Percentiles rank a stretch among this genome's conserved stretches.
These are phyloP conservation scores for Ustilago curta DNA, from an alignment of 1,284 basidiomycete genomes.

Conservation along the genomic window DNA sequence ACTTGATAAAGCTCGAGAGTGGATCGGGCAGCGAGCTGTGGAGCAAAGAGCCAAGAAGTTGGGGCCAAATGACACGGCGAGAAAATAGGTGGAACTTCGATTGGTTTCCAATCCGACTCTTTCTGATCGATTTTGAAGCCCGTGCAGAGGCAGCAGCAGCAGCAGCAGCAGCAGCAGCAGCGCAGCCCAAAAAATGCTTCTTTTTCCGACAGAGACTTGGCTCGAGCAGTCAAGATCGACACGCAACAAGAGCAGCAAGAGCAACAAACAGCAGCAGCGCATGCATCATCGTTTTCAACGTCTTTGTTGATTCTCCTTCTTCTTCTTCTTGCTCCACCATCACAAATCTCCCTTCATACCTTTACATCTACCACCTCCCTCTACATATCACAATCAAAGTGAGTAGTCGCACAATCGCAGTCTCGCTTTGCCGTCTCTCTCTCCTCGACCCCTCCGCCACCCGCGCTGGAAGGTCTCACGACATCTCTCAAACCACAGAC, in stretches of 20 bases:
- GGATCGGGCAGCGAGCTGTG: background rate
- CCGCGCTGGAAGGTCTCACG: slow-evolving; percentile 8
- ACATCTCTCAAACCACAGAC: slow-evolving; percentile 6
- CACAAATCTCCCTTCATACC: slow-evolving; percentile 11
- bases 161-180: too few relatives aligned
- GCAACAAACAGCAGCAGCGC: slow-evolving; percentile 1
- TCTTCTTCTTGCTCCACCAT: slow-evolving; percentile 20
- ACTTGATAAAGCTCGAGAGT: background rate
- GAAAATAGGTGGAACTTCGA: slow-evolving; percentile 13
- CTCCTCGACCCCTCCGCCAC: background rate
- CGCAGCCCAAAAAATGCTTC: slow-evolving; percentile 15
- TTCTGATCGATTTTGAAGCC: slow-evolving; percentile 37
- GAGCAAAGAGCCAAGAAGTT: background rate
- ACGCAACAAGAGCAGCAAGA: slow-evolving; percentile 6
- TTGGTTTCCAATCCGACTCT: slow-evolving; percentile 23
- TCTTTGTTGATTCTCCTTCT: background rate
- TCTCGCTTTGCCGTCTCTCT: background rate
- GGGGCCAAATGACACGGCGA: background rate
- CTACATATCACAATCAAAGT: slow-evolving; percentile 25
- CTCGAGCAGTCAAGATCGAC: slow-evolving; percentile 12
- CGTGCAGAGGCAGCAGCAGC: slow-evolving; percentile 14
- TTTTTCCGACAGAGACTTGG: slow-evolving; percentile 11
- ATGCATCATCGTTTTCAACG: background rate
- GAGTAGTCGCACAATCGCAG: slow-evolving; percentile 12
- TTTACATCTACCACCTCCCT: slow-evolving; percentile 7